Base-by-base conservation (phyloP, 176 grass and related monocot species). In the Aechmea fasciata region DNA sequence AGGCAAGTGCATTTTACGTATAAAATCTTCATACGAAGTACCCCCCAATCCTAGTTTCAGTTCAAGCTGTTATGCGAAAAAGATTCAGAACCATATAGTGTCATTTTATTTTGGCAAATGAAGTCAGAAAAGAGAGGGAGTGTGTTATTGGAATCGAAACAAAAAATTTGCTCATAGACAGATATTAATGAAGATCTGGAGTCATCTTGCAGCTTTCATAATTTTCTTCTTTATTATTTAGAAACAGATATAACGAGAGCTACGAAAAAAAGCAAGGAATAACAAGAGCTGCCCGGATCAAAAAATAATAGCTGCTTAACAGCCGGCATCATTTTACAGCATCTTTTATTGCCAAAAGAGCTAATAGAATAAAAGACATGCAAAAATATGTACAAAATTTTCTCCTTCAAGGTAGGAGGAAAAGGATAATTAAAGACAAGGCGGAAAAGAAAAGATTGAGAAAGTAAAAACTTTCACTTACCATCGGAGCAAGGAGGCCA, bases 11-110 rank as follows among this genome's bases (percentile, higher is more conserved):
- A 92, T 25, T 48, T 63, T 89, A 52, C 71, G 65, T 80, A 96
- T 92, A 80, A 96, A 96, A 81, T 96, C 88, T 84, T 85, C 89
- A 77, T 96, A 96, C 52, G 89, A 89, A 26, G 89, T 96, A 49
- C 93, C 93, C 22, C 93, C 93, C 9, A 96, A 75, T 2, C 93
- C 93, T 63, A 96, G 73, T 85, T 92, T 96, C 64, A 96, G 67
- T 79, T 96, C 93, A 79, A 96, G 93, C 93, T 96, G 73, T 61
- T 11, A 51, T 54, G 51, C 49, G 3, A 25, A 73, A 3, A 62
- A 65, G 11, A 78, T 71, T 41, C 65, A 49, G 57, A 65, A 71
- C 15, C 20, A 15, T 61, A 22, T 18, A 61, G 20, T 18, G 9
- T 18, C n/a, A 61, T 61, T 41, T 41, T 41, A 41, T 41, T 41